Evolutionary conservation across 257 asterid species (phyloP).

Genomic region (Solanum gandarillasii): DNA sequence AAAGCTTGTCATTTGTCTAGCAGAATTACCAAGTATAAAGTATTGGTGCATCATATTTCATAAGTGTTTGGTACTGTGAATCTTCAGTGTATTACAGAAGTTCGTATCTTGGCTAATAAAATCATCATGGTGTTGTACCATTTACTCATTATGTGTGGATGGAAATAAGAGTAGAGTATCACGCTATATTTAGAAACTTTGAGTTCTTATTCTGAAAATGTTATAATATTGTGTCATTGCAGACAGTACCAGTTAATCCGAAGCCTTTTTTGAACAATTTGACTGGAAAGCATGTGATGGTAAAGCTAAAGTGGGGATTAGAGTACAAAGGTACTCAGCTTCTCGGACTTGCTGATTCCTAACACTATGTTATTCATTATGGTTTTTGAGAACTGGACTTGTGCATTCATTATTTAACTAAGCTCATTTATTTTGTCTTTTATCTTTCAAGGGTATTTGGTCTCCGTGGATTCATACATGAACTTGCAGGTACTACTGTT

Average conservation of each 20-base stretch:
- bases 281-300: constrained; percentile 94
- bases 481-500: too few species aligned
- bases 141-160: background rate
- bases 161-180: background rate
- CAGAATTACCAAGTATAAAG: background rate
- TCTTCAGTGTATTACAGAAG: background rate
- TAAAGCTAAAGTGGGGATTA: constrained; percentile 98
- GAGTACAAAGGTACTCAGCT: constrained; percentile 68
- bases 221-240: constrained; percentile 10
- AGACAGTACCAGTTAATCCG: constrained; percentile 98
- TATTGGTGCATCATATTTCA: background rate
- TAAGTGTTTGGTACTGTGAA: background rate
- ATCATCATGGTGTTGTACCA: background rate
- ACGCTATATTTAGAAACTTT: background rate
- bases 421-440: background rate
- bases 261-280: constrained; percentile 96
- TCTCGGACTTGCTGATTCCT: background rate
- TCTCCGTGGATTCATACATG: constrained; percentile 17
- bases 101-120: background rate
- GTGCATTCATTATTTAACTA: background rate
- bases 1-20: background rate
- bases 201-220: background rate
- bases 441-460: constrained; percentile 9
- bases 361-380: background rate
- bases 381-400: background rate